Evolutionary conservation across 768 basidiomycete species (phyloP).

Genomic region (Psilocybe sp.): DNA sequence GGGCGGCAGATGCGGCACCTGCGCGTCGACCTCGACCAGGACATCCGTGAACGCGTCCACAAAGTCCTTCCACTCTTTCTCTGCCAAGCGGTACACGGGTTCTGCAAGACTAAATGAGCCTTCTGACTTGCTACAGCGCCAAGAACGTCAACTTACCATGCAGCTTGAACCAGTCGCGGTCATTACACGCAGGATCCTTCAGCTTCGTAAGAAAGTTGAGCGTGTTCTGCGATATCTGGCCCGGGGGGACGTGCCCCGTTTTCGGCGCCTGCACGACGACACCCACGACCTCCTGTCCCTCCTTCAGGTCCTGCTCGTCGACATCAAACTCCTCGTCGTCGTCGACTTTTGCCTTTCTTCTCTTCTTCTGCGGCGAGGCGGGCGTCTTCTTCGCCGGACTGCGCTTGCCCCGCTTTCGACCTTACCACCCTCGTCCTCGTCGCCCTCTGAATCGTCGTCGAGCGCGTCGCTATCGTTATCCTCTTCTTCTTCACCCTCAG

Average conservation of each 20-base stretch:
- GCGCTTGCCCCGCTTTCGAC: not conserved
- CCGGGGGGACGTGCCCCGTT: constrained; percentile 81
- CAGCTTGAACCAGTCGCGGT: constrained; percentile 85
- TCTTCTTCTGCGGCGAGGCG: constrained; percentile 28
- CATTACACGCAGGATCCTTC: constrained; percentile 74
- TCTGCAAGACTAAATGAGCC: constrained; percentile 36
- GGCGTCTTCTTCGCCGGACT: constrained; percentile 12
- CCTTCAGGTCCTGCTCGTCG: constrained; percentile 37
- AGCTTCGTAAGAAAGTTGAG: constrained; percentile 73
- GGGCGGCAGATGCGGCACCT: constrained; percentile 85
- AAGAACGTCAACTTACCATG: constrained; percentile 47
- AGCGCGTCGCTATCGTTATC: constrained; percentile 43
- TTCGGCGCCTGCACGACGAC: constrained; percentile 78
- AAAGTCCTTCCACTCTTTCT: constrained; percentile 88
- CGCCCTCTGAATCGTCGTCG: constrained; percentile 35
- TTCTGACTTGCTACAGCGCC: not conserved
- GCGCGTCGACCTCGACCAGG: constrained; percentile 70
- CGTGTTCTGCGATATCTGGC: constrained; percentile 83
- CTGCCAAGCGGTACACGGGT: constrained; percentile 75
- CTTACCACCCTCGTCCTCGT: constrained; percentile 19
- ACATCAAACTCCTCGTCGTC: constrained; percentile 36
- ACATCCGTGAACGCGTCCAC: constrained; percentile 66
- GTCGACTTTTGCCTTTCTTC: constrained; percentile 21
- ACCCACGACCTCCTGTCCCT: constrained; percentile 73
- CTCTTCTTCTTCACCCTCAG: not conserved